A percentile compares a stretch with the other conserved stretches of the same genome.
Conservation (phyloP, 2,329 filamentous ascomycete genomes). For the Ascochyta koolunga region DNA sequence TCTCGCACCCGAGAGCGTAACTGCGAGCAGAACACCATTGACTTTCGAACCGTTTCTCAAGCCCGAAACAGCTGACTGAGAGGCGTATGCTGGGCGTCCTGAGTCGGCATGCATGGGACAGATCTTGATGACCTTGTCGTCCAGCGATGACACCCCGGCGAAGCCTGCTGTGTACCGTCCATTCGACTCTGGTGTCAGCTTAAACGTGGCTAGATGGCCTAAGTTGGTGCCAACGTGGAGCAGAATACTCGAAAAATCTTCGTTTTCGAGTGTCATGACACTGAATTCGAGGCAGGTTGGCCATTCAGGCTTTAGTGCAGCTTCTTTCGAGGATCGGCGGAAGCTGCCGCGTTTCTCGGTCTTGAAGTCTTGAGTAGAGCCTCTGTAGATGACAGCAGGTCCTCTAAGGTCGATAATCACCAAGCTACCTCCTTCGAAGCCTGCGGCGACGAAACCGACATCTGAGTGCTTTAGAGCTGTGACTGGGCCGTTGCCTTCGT, state of each 20-base stretch:
- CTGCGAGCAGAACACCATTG: constrained; percentile 80
- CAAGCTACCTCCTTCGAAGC: constrained; percentile 81
- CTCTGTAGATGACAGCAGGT: constrained; percentile 80
- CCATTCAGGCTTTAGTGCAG: constrained; percentile 67
- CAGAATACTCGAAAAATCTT: constrained; percentile 91
- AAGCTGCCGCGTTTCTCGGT: constrained; percentile 79
- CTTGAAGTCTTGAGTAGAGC: constrained; percentile 76
- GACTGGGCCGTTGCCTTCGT: constrained; percentile 82
- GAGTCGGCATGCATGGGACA: constrained; percentile 79
- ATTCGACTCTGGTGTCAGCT: constrained; percentile 75
- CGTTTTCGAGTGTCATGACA: constrained; percentile 87
- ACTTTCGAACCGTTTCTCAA: constrained; percentile 75
- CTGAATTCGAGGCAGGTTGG: constrained; percentile 86
- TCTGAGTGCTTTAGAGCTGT: constrained; percentile 84
- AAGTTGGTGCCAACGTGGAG: constrained; percentile 88
- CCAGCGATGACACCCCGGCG: constrained; percentile 70
- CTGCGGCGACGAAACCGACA: constrained; percentile 87
- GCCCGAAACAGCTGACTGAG: constrained; percentile 74
- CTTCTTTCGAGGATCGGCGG: constrained; percentile 58
- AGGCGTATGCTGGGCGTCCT: constrained; percentile 77
- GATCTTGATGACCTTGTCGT: constrained; percentile 74
- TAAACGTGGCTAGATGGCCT: constrained; percentile 87
- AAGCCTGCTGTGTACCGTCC: constrained; percentile 75
- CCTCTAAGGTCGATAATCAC: constrained; percentile 87
- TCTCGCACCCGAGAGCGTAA: constrained; percentile 75